A percentile compares a stretch with the other conserved stretches of the same genome.
Evolutionary conservation across 371 early-diverging fungal genomes (phyloP).

Genomic region (Funneliformis caledonium): DNA sequence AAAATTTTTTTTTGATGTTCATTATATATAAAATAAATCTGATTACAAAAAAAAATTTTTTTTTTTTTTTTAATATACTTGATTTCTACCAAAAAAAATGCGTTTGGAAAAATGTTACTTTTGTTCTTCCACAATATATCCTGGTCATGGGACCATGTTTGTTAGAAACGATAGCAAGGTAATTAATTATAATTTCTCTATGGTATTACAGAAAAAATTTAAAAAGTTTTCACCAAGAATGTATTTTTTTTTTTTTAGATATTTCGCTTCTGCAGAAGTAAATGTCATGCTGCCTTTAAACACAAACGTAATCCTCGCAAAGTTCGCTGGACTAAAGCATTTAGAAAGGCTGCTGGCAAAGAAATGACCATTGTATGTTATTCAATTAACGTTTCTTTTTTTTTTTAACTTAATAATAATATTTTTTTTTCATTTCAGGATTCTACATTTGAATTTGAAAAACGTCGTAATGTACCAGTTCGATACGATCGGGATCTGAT

Average conservation of each 20-base stretch:
- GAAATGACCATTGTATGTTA: slow-evolving; percentile 96
- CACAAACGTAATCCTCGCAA: slow-evolving; percentile 99
- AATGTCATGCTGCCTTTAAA: slow-evolving; percentile 99
- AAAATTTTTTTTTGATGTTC: background rate
- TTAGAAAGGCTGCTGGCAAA: slow-evolving; percentile 96
- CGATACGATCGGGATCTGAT: slow-evolving; percentile 96
- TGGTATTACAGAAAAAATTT: background rate
- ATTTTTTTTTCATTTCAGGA: slow-evolving; percentile 59
- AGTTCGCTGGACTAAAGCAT: slow-evolving; percentile 99
- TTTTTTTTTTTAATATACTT: too few relatives aligned
- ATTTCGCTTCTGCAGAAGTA: slow-evolving; percentile 98
- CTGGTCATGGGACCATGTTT: slow-evolving; percentile 99
- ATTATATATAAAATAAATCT: background rate
- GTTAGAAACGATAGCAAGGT: slow-evolving; percentile 98
- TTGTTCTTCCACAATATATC: slow-evolving; percentile 98
- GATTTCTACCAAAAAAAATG: slow-evolving; percentile 60
- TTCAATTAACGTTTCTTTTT: background rate
- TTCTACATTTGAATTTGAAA: slow-evolving; percentile 97
- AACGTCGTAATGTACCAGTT: slow-evolving; percentile 95
- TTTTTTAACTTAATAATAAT: background rate
- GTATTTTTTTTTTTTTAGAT: slow-evolving; percentile 52
- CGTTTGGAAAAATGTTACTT: slow-evolving; percentile 99
- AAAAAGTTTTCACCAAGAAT: background rate
- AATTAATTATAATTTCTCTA: slow-evolving; percentile 33
- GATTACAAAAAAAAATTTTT: too few relatives aligned